phyloP scores from a whole-genome alignment of 306 rosid species.

The Dalbergia oliveri region DNA sequence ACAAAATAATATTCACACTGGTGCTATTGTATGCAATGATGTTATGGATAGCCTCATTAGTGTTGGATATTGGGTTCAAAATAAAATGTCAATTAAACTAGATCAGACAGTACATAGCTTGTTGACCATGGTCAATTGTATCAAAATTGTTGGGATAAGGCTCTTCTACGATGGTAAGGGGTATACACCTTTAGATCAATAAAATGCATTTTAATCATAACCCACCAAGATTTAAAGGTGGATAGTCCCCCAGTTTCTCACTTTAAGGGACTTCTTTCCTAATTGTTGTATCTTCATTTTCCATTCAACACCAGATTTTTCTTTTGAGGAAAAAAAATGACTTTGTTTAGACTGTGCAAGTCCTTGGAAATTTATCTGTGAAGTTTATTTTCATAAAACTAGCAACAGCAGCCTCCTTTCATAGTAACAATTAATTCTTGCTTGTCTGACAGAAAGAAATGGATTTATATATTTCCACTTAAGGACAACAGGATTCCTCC shows the following conservation, averaged over 20 bases:
- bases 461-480: constrained; percentile 12
- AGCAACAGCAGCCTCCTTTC: constrained; percentile 3
- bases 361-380: neutral
- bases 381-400: neutral
- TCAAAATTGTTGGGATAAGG: too few species aligned
- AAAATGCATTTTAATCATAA: too few species aligned
- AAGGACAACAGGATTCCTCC: constrained; percentile 13
- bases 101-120: neutral
- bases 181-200: too few species aligned
- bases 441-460: neutral
- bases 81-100: neutral
- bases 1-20: neutral
- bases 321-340: neutral
- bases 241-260: too few species aligned
- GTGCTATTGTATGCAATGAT: neutral
- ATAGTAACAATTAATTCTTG: constrained; percentile 6
- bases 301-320: neutral
- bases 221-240: too few species aligned
- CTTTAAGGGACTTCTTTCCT: too few species aligned
- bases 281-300: neutral
- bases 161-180: too few species aligned
- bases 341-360: neutral
- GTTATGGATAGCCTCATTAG: neutral
- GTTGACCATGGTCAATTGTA: neutral
- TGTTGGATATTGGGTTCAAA: neutral